Evolutionary conservation across 179 eudicot genomes (phyloP), one percentile per base, ranked within the genome.

Genomic region (Sideroxylon spinosum): DNA sequence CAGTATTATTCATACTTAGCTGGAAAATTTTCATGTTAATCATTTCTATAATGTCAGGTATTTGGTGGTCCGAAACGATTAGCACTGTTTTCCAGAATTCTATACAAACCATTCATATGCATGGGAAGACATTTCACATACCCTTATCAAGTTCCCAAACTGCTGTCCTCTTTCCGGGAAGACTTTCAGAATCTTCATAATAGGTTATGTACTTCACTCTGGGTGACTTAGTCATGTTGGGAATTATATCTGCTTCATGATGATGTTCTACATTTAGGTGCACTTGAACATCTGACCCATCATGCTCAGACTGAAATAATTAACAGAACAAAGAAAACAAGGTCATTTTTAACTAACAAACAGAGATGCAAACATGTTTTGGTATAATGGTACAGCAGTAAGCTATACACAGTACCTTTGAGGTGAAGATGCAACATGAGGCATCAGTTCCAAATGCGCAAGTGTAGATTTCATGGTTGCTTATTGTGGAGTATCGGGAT

Each of bases 81-180:
- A 37, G 44, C 4, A 37, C 44, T 37, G 44, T 6, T 37, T 25
- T 57, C 68, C 76, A 79, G 12, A 74, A 28, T 49, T 26, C 11
- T 5, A 75, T 50, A 66, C 12, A 59, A 59, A 53, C 59, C 73
- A 32, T 37, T 28, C 32, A 75, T 14, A 66, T 16, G 71, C 52
- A 82, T 53, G 74, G 61, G 74, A 57, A 82, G 61, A 50, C 64
- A 59, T 74, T 25, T 76, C 67, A 73, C 53, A 29, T 91, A 93
- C 98, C 89, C 90, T 95, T 95, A 83, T 93, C 98, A 85, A 95
- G 87, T 88, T 95, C 98, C 98, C 98, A 95, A 50, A 95, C 95
- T 55, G 98, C 98, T 59, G 98, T 95, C 77, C 98, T 87, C 81
- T 89, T 89, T 62, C 92, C 98, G 48, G 95, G 92, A 76, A 91